Base-by-base conservation (phyloP, 352 stramenopile species). In the Globisporangium yorkense region DNA sequence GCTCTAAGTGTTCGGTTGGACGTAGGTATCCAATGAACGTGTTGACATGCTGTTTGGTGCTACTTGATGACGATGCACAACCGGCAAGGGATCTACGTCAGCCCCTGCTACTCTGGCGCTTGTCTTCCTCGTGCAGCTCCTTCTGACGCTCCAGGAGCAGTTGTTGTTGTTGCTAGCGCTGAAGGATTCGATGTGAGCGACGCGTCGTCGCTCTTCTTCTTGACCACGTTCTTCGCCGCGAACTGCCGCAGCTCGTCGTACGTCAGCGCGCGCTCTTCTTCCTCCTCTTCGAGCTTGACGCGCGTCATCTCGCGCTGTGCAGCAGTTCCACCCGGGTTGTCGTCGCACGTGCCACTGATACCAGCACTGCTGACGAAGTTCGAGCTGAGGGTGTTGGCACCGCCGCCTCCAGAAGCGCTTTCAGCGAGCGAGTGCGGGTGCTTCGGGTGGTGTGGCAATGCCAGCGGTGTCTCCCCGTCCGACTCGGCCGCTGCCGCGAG, bases 191-290 rank as follows among this genome's bases (percentile, higher is more conserved):
- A 24, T 24, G 44, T 3, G 16, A 57, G 35, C 3, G 53, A 57
- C 5, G 27, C 24, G 10, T 62, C 61, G 35, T 63, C 61, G 45
- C 57, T 67, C 31, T 59, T 67, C 21, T 44, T 62, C 49, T 71
- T 71, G 37, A 75, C 76, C 20, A 71, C 69, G 51, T 84, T 78
- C 46, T 78, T 83, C n/a, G 59, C 70, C 9, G 80, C 80, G 8
- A 83, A 84, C n/a, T 67, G 63, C 13, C 70, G 75, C n/a, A 91
- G 72, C 52, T 91, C 78, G 18, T 88, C 76, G 65, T 91, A 88
- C 5, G 78, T 89, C 40, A 87, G 77, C 27, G 75, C 73, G 60
- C 78, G 73, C 35, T 91, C 81, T 10, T 84, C 80, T 39, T 91
- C 80, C 5, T 88, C 80, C 9, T 77, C 77, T 13, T 88, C 73